Conservation (phyloP, 805 yeast species). For the Komagataella phaffii region DNA sequence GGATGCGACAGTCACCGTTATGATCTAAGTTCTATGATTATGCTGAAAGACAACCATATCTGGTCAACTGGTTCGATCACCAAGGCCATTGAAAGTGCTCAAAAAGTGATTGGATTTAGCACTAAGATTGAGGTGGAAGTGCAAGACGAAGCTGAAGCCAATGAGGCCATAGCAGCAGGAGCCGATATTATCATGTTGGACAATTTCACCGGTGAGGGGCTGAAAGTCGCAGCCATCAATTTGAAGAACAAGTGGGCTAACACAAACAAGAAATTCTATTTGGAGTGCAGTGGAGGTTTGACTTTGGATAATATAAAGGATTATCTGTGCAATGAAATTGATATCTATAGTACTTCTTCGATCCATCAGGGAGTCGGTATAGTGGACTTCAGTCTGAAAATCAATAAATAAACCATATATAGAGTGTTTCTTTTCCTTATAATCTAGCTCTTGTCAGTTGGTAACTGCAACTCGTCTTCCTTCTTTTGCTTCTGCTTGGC, state of each 20-base stretch:
- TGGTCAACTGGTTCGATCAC: slow-evolving; percentile 91
- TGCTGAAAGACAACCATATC: slow-evolving; percentile 90
- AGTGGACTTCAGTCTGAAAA: slow-evolving; percentile 76
- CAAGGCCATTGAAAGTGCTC: slow-evolving; percentile 64
- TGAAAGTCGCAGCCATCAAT: slow-evolving; percentile 49
- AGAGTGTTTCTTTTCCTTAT: background rate
- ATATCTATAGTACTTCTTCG: slow-evolving; percentile 80
- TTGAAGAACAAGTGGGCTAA: slow-evolving; percentile 46
- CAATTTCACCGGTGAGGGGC: slow-evolving; percentile 58
- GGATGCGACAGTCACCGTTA: slow-evolving; percentile 90
- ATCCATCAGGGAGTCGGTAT: slow-evolving; percentile 86
- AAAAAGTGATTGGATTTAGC: slow-evolving; percentile 76
- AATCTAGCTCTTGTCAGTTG: slow-evolving; percentile 7
- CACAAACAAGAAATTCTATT: slow-evolving; percentile 34
- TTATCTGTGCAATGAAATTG: slow-evolving; percentile 68
- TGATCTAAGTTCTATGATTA: slow-evolving; percentile 86
- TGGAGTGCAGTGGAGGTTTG: slow-evolving; percentile 91
- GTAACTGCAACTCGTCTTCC: slow-evolving; percentile 19
- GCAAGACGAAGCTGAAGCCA: slow-evolving; percentile 72
- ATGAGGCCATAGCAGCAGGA: slow-evolving; percentile 88
- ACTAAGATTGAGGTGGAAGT: slow-evolving; percentile 90
- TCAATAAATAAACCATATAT: slow-evolving; percentile 14
- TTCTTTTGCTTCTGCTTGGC: slow-evolving; percentile 86
- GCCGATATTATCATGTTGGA: slow-evolving; percentile 95
- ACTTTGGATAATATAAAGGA: slow-evolving; percentile 49